A percentile compares a stretch with the other conserved stretches of the same genome.
Conservation (phyloP, 768 basidiomycete species). For the Trichaptum fuscoviolaceum region DNA sequence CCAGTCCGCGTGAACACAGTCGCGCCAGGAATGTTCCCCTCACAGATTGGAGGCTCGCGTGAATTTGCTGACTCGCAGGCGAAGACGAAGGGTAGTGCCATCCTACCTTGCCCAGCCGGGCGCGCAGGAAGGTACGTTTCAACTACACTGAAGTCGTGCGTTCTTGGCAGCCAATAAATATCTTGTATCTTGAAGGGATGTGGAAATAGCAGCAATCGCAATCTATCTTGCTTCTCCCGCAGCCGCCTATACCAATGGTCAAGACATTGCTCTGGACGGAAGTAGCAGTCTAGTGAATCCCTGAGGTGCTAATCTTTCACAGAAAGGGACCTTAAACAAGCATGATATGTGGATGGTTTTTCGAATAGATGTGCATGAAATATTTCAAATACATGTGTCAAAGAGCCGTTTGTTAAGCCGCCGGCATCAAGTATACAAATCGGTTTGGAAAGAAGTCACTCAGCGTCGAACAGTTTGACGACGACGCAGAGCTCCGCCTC, state of each 20-base stretch:
- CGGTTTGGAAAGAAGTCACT: too few relatives aligned
- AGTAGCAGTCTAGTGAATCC: slow-evolving; percentile 25
- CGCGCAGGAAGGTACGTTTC: slow-evolving; percentile 60
- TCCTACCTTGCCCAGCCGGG: slow-evolving; percentile 54
- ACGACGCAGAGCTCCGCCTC: too few relatives aligned
- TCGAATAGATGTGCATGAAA: too few relatives aligned
- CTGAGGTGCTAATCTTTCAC: too few relatives aligned
- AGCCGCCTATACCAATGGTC: slow-evolving; percentile 72
- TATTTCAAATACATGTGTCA: too few relatives aligned
- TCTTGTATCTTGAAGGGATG: slow-evolving; percentile 42
- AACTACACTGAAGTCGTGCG: neutral
- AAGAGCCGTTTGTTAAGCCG: too few relatives aligned
- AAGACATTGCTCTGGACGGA: slow-evolving; percentile 74
- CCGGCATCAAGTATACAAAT: too few relatives aligned
- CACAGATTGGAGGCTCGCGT: neutral
- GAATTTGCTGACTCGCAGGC: slow-evolving; percentile 38
- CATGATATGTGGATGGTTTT: too few relatives aligned
- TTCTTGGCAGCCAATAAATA: slow-evolving; percentile 5
- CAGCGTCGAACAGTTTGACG: too few relatives aligned
- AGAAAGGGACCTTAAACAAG: too few relatives aligned
- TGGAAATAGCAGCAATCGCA: slow-evolving; percentile 74
- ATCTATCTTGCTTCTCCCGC: slow-evolving; percentile 71
- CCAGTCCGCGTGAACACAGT: slow-evolving; percentile 13
- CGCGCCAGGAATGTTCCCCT: slow-evolving; percentile 9
- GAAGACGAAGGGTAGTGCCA: too few relatives aligned